These are phyloP conservation scores for Diatrype stigma DNA, from an alignment of 2,329 filamentous ascomycete species.

Conservation along the genomic window DNA sequence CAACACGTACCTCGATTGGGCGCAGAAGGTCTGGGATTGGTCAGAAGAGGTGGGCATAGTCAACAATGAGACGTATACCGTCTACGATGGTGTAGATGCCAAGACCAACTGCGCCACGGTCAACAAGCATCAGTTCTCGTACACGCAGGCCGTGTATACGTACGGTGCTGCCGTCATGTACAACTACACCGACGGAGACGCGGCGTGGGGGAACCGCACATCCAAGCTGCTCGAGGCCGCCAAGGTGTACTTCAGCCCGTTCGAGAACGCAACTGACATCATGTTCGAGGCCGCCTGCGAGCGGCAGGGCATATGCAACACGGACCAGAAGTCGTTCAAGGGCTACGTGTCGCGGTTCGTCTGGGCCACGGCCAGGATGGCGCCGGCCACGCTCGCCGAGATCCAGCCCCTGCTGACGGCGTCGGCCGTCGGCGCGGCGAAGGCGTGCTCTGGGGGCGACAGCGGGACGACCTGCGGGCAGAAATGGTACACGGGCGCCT, in stretches of 20 bases:
- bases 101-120: slow-evolving; percentile 48
- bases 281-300: slow-evolving; percentile 69
- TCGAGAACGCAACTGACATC: slow-evolving; percentile 49
- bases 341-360: slow-evolving; percentile 63
- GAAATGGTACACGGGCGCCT: slow-evolving; percentile 57
- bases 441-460: slow-evolving; percentile 52
- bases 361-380: slow-evolving; percentile 53
- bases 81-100: slow-evolving; percentile 61
- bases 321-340: slow-evolving; percentile 66
- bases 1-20: slow-evolving; percentile 63
- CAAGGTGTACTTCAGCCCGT: slow-evolving; percentile 45
- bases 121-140: slow-evolving; percentile 58
- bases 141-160: slow-evolving; percentile 62
- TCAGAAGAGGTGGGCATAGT: slow-evolving; percentile 53
- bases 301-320: slow-evolving; percentile 49
- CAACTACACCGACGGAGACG: slow-evolving; percentile 50
- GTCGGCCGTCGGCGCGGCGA: slow-evolving; percentile 52
- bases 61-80: slow-evolving; percentile 41
- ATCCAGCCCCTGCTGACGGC: slow-evolving; percentile 46
- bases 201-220: slow-evolving; percentile 51
- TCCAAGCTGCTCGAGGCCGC: slow-evolving; percentile 48
- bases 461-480: slow-evolving; percentile 54
- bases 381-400: slow-evolving; percentile 47
- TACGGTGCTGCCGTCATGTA: slow-evolving; percentile 62
- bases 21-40: slow-evolving; percentile 65